Percentiles rank a stretch among this genome's conserved stretches.
Conservation (phyloP, 2,329 filamentous ascomycete genomes). For the Coniella lustricola region DNA sequence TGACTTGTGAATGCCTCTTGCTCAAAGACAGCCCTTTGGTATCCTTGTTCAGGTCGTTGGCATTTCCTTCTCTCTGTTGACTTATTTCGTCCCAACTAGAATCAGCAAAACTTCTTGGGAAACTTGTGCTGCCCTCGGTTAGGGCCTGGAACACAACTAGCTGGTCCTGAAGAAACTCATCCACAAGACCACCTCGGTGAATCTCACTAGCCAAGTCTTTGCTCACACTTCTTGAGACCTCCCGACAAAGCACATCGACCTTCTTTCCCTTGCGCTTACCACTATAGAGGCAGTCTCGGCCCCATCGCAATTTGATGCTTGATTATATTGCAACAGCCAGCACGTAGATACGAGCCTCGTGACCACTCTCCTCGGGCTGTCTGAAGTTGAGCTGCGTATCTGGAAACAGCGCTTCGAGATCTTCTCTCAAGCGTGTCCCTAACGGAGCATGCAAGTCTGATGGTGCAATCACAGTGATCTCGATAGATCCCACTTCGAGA, state of each 20-base stretch:
- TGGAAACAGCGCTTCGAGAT: conserved; percentile 37
- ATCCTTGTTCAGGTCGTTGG: neutral
- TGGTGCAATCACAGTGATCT: conserved; percentile 46
- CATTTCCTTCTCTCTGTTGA: conserved; percentile 4
- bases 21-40: conserved; percentile 25
- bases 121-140: conserved; percentile 43
- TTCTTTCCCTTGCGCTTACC: conserved; percentile 18
- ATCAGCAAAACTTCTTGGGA: conserved; percentile 23
- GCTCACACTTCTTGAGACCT: conserved; percentile 39
- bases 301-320: conserved; percentile 35
- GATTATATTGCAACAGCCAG: conserved; percentile 48
- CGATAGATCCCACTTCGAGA: conserved; percentile 37
- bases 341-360: conserved; percentile 46
- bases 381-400: conserved; percentile 37
- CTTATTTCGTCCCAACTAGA: conserved; percentile 11
- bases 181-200: conserved; percentile 38
- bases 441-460: conserved; percentile 34
- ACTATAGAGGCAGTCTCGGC: conserved; percentile 37
- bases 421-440: conserved; percentile 30
- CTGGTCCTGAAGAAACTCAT: conserved; percentile 55
- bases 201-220: conserved; percentile 40
- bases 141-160: conserved; percentile 54
- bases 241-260: conserved; percentile 23
- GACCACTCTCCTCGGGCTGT: conserved; percentile 42
- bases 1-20: conserved; percentile 20